A percentile compares a stretch with the other conserved stretches of the same genome.
phyloP scores from a whole-genome alignment of 2,329 filamentous ascomycete species.

The Fusarium tanahbumbuense region DNA sequence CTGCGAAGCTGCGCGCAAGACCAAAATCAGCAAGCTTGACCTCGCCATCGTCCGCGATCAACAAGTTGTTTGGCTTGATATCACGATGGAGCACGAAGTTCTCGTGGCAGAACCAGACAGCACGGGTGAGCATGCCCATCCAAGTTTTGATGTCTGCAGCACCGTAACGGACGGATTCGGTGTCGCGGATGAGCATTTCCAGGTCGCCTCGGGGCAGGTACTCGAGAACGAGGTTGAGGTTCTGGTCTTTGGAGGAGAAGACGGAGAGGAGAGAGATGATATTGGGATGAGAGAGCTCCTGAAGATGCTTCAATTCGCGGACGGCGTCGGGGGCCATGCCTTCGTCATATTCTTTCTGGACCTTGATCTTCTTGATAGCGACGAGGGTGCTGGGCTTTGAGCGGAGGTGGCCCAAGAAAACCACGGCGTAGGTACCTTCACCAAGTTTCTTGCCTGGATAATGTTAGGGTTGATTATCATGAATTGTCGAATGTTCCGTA shows the following conservation, averaged over 20 bases:
- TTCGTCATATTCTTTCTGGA: conserved; percentile 86
- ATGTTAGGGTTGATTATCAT: neutral
- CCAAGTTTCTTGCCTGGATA: conserved; percentile 84
- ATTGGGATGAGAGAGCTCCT: conserved; percentile 94
- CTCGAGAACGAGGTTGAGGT: conserved; percentile 94
- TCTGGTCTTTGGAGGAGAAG: conserved; percentile 96
- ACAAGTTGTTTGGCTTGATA: conserved; percentile 98
- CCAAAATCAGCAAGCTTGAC: conserved; percentile 98
- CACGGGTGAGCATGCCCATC: conserved; percentile 97
- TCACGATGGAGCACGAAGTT: conserved; percentile 95
- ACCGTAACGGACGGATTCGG: conserved; percentile 80
- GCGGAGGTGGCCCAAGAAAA: conserved; percentile 87
- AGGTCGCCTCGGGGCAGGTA: conserved; percentile 94
- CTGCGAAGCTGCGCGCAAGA: conserved; percentile 87
- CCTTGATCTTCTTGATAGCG: conserved; percentile 94
- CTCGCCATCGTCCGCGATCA: conserved; percentile 92
- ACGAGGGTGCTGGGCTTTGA: conserved; percentile 78
- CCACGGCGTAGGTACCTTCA: conserved; percentile 96
- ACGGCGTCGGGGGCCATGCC: conserved; percentile 95
- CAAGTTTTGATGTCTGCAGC: conserved; percentile 94
- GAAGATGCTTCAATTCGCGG: conserved; percentile 93
- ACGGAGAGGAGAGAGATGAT: conserved; percentile 93
- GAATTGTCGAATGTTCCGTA: conserved; percentile 46
- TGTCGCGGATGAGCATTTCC: conserved; percentile 92
- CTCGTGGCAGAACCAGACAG: conserved; percentile 96